These are phyloP conservation scores for Litchi chinensis DNA, from an alignment of 345 rosid genomes.

Conservation along the genomic window DNA sequence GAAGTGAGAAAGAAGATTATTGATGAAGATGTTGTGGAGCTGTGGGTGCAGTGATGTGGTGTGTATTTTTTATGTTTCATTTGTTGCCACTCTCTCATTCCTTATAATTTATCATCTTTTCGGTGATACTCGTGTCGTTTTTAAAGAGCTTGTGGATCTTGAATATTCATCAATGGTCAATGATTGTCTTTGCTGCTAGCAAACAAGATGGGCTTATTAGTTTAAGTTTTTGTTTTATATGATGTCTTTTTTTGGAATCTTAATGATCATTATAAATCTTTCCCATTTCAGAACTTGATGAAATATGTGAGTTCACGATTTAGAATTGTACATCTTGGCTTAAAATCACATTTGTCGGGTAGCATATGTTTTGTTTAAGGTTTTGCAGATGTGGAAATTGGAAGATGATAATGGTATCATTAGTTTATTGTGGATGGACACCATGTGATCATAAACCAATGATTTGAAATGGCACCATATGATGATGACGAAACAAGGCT, in stretches of 20 bases:
- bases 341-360: not conserved
- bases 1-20: not conserved
- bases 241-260: not conserved
- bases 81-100: not conserved
- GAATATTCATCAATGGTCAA: not conserved
- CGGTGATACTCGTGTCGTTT: not conserved
- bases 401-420: not conserved
- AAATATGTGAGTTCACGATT: not conserved
- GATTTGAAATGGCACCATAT: constrained; percentile 7
- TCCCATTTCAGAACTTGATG: not conserved
- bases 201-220: not conserved
- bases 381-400: not conserved
- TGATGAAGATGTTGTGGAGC: not conserved
- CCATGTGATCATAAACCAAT: constrained; percentile 14
- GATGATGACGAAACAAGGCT: not conserved
- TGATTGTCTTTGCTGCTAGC: not conserved
- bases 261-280: not conserved
- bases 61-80: not conserved
- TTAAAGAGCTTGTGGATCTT: not conserved
- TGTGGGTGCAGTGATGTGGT: not conserved
- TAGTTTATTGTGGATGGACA: constrained; percentile 7
- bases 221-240: not conserved
- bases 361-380: not conserved
- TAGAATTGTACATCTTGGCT: constrained; percentile 2
- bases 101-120: constrained; percentile 9